Conservation (phyloP, 2,329 filamentous ascomycete genomes). For the Pseudomassariella vexata region DNA sequence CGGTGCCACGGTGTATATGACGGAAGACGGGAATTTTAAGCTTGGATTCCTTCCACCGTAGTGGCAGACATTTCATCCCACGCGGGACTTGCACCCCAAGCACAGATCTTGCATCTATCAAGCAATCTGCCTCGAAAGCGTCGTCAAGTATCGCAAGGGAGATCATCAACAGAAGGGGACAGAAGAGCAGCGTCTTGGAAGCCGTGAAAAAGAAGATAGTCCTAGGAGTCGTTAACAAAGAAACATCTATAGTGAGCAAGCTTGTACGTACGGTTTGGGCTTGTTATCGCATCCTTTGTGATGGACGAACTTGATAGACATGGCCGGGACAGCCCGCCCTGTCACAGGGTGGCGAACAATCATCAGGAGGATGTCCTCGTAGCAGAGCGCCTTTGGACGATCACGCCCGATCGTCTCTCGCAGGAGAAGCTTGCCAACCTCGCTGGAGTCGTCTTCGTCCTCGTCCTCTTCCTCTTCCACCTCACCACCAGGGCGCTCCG, state of each 20-base stretch:
- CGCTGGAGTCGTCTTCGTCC: constrained; percentile 14
- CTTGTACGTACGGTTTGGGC: background rate
- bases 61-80: background rate
- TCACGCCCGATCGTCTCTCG: background rate
- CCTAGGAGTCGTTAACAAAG: constrained; percentile 1
- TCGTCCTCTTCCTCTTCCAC: constrained; percentile 9
- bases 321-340: background rate
- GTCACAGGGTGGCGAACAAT: background rate
- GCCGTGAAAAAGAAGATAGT: constrained; percentile 1
- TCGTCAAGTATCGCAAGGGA: constrained; percentile 1
- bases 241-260: background rate
- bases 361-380: constrained; percentile 1
- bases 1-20: constrained; percentile 6
- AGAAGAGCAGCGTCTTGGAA: no score
- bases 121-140: constrained; percentile 2
- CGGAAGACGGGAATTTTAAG: constrained; percentile 11
- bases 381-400: constrained; percentile 1
- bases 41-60: background rate
- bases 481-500: constrained; percentile 3
- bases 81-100: no score
- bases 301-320: background rate
- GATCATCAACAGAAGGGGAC: constrained; percentile 1
- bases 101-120: no score
- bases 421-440: constrained; percentile 11
- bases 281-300: constrained; percentile 1